Evolutionary conservation across 2,329 filamentous ascomycete species (phyloP), one percentile per base, ranked within the genome.

Genomic region (Incumbomyces delicatus): DNA sequence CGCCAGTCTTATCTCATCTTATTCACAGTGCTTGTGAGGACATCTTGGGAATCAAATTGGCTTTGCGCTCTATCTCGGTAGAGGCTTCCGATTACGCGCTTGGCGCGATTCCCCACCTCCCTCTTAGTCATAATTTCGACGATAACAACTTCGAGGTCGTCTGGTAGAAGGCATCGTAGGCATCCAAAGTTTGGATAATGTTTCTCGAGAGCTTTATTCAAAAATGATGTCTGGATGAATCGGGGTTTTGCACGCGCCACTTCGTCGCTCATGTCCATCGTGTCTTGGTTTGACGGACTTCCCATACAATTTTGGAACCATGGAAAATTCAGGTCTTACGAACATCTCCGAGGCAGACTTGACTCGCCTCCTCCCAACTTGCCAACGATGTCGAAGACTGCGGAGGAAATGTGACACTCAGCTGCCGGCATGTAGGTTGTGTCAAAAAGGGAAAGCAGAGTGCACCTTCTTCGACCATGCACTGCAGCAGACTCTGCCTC

Each of bases 401-500:
- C 54, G 57, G 14, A 52, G 57, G 31, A 58, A 58, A 50, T 59
- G 57, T 44, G 57, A 59, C 41, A 58, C 56, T 12, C 53, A 56
- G 34, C 49, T 59, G 14, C 57, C 57, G 33, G 55, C 56, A 10
- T 59, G 57, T 45, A 51, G 55, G 17, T 49, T 59, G 34, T 59
- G 57, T 48, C 51, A 57, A 40, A 59, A 59, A 38, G 57, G 57
- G n/a, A 57, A 58, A 34, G 57, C 54, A 27, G 57, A 59, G 32
- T 59, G 57, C 38, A 57, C 55, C 29, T 58, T 59, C 38, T 59
- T 57, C 44, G 57, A 59, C 33, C 57, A 59, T 53, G 56, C 57
- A 16, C 42, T 58, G 22, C 54, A 58, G 39, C 53, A 58, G 41
- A 56, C 53, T 35, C 47, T 58, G 17, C 57, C 57, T 13, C 53